Base-by-base conservation (phyloP, 331 rosid genomes). In the Spiraea crenata region DNA sequence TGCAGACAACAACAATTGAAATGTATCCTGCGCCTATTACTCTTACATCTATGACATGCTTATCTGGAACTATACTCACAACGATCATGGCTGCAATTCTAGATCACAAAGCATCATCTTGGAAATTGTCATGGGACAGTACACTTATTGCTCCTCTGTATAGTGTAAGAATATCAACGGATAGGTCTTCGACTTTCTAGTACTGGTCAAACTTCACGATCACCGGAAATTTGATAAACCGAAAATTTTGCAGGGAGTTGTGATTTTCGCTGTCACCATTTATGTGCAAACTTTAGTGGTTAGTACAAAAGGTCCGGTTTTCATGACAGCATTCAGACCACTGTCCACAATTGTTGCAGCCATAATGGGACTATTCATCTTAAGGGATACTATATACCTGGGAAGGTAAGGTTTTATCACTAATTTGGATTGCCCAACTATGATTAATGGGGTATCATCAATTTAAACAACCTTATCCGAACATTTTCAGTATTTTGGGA, bases 81-180 rank as follows among this genome's bases (percentile, higher is more conserved):
- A 20, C 61, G 15, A 57, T 74, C 42, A 49, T 74, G 64, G 9
- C 70, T 12, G 67, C 38, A 7, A 49, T 80, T 63, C 3, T 70
- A 17, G 80, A 80, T 42, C 83, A 63, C 14, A 70, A 75, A 70
- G 60, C 80, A 3, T 41, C 76, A 8, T 79, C 80, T 40, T 75
- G 83, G 83, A 80, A 13, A 42, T 64, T 74, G 17, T 57, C 80
- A 57, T 48, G 77, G 80, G 37, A 80, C 65, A 65, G 58, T 15
- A 52, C 80, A 13, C 66, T 80, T 41, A 55, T 80, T 44, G 83
- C 76, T 63, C 59, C 79, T 25, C 0, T 79, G n/a, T 69, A 74
- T 15, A 63, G 75, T 37, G 83, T 69, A 48, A 74, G 59, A 7
- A 38, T 10, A 7, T n/a, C 10, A 17, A n/a, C 1, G 31, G 2